phyloP scores from a whole-genome alignment of 2,329 filamentous ascomycete species.

The Penicillium crustosum region DNA sequence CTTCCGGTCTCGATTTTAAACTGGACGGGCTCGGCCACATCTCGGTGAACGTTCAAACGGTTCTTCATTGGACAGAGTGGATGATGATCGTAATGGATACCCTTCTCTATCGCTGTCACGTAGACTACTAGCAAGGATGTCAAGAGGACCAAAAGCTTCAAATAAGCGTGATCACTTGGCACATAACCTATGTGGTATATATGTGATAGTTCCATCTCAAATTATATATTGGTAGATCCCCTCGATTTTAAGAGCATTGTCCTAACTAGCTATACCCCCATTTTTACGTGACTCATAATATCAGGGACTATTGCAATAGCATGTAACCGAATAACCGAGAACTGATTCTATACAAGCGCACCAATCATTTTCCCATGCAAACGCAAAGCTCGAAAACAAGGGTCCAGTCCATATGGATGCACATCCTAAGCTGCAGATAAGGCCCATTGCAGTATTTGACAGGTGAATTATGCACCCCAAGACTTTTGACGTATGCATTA shows the following conservation, averaged over 20 bases:
- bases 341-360: neutral
- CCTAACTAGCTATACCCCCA: neutral
- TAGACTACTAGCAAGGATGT: neutral
- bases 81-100: neutral
- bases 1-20: constrained; percentile 3
- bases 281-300: neutral
- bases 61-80: neutral
- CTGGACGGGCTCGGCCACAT: neutral
- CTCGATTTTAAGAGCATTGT: neutral
- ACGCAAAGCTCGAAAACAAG: neutral
- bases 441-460: constrained; percentile 13
- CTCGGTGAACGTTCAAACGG: neutral
- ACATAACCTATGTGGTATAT: neutral
- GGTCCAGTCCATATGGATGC: neutral
- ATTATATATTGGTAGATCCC: neutral
- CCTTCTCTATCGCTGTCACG: neutral
- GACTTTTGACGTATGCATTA: constrained; percentile 14
- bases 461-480: constrained; percentile 11
- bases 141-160: neutral
- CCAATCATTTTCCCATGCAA: neutral
- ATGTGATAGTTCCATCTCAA: neutral
- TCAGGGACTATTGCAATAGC: neutral
- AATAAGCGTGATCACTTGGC: neutral
- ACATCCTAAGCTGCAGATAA: constrained; percentile 12
- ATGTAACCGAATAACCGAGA: neutral